Evolutionary conservation across 139 green algal genomes (phyloP).

Genomic region (Tetratostichococcus sp.): DNA sequence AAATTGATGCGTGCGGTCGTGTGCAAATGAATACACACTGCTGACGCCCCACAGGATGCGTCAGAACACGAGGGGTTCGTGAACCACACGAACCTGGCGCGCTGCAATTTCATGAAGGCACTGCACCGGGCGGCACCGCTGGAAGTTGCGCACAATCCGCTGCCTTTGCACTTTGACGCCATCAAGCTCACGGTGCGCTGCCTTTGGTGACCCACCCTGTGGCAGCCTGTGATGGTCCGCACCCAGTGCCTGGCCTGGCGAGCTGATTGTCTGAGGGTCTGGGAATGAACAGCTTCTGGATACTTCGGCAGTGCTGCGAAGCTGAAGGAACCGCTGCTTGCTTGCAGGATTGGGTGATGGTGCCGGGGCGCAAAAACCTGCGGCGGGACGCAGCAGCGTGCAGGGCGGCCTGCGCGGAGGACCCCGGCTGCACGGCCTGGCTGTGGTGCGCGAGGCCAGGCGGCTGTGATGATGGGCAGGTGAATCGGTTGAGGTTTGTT

Average conservation of each 20-base stretch:
- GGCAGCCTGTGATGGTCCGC: too few relatives aligned
- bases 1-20: too few relatives aligned
- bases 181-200: neutral
- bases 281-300: too few relatives aligned
- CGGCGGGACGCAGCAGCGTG: neutral
- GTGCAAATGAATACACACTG: too few relatives aligned
- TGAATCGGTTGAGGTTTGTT: neutral
- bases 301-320: too few relatives aligned
- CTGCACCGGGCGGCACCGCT: neutral
- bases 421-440: neutral
- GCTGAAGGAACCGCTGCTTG: too few relatives aligned
- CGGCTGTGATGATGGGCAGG: neutral
- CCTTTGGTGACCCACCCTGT: too few relatives aligned
- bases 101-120: neutral
- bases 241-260: too few relatives aligned
- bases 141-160: neutral
- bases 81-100: neutral
- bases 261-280: too few relatives aligned
- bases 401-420: neutral
- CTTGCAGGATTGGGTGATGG: neutral
- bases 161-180: neutral
- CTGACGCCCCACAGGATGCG: too few relatives aligned
- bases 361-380: neutral
- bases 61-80: neutral
- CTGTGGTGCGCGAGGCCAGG: neutral